Evolutionary conservation across 2,329 filamentous ascomycete genomes (phyloP).

Genomic region (Aureobasidium lini): DNA sequence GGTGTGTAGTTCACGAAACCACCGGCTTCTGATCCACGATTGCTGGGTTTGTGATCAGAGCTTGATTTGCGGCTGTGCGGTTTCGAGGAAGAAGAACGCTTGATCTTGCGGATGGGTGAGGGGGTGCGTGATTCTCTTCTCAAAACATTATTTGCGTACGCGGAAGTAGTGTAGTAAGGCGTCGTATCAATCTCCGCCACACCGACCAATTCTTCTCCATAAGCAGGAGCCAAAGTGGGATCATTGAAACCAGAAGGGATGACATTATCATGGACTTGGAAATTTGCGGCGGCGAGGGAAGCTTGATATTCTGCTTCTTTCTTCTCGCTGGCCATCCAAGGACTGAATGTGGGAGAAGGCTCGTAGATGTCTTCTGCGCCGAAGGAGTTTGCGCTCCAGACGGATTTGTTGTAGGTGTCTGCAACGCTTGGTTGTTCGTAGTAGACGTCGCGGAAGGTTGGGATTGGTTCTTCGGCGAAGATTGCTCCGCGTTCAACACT

Average conservation of each 20-base stretch:
- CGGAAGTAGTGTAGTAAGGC: conserved; percentile 13
- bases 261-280: background rate
- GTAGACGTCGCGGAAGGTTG: background rate
- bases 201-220: background rate
- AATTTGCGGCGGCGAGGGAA: background rate
- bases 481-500: conserved; percentile 2
- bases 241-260: conserved; percentile 21
- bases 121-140: conserved; percentile 18
- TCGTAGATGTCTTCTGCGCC: conserved; percentile 1
- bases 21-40: conserved; percentile 25
- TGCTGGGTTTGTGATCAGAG: background rate
- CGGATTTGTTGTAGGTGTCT: background rate
- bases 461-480: background rate
- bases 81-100: conserved; percentile 14
- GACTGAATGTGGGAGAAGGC: conserved; percentile 9
- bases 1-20: conserved; percentile 89
- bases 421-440: background rate
- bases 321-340: conserved; percentile 13
- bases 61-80: background rate
- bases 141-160: background rate
- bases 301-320: conserved; percentile 9
- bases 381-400: conserved; percentile 10
- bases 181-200: background rate
- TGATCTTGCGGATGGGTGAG: conserved; percentile 18
- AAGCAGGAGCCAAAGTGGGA: conserved; percentile 20